Evolutionary conservation across 2,329 filamentous ascomycete species (phyloP).

Genomic region (Aspergillus phoenicis): DNA sequence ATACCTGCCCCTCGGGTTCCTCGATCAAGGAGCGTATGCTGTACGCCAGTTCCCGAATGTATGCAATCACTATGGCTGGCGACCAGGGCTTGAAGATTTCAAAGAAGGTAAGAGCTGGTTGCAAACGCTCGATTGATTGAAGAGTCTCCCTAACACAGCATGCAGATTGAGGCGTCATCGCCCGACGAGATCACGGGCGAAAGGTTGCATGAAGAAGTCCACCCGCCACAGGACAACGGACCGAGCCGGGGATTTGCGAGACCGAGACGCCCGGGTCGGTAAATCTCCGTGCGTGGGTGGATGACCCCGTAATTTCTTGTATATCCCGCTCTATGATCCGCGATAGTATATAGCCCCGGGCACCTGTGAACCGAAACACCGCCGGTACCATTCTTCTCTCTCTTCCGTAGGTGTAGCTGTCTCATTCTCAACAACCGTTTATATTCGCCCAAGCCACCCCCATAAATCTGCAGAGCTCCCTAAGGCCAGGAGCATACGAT

Average conservation of each 20-base stretch:
- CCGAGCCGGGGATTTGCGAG: constrained; percentile 60
- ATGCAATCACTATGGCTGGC: constrained; percentile 57
- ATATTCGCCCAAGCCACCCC: constrained; percentile 1
- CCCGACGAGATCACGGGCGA: constrained; percentile 60
- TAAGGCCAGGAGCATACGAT: constrained; percentile 10
- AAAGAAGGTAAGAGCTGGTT: constrained; percentile 52
- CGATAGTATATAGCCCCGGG: constrained; percentile 13
- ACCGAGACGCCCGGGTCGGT: constrained; percentile 64
- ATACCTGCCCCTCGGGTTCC: constrained; percentile 62
- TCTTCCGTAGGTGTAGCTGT: constrained; percentile 3
- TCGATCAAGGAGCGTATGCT: constrained; percentile 69
- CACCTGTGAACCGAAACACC: not conserved
- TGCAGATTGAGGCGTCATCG: constrained; percentile 60
- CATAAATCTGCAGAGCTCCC: not conserved
- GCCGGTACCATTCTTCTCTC: constrained; percentile 1
- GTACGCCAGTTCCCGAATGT: constrained; percentile 61
- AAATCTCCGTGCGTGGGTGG: constrained; percentile 17
- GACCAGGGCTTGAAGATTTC: constrained; percentile 59
- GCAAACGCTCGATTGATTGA: constrained; percentile 8
- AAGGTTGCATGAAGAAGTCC: constrained; percentile 57
- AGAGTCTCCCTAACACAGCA: constrained; percentile 22
- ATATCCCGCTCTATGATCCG: constrained; percentile 3
- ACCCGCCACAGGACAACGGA: constrained; percentile 51
- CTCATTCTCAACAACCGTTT: constrained; percentile 11
- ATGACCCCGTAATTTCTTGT: not conserved